These are phyloP conservation scores for Bolboschoenoplectus hybrid DNA, from an alignment of 202 grass and related monocot species.

Conservation along the genomic window DNA sequence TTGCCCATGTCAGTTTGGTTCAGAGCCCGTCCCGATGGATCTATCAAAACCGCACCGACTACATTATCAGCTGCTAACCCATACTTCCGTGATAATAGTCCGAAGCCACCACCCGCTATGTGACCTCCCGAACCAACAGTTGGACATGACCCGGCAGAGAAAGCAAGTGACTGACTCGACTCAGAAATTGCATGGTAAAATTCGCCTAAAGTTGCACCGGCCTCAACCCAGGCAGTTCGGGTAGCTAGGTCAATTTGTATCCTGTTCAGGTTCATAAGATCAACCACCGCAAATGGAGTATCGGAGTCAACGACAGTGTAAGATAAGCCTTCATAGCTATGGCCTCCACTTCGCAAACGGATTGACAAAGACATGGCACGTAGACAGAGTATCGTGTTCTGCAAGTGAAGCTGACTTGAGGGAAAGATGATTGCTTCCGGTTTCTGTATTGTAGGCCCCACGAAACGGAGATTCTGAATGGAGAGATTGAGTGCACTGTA, in stretches of 20 bases:
- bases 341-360: slow-evolving; percentile 56
- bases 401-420: slow-evolving; percentile 29
- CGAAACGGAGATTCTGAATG: slow-evolving; percentile 58
- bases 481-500: slow-evolving; percentile 47
- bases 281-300: slow-evolving; percentile 49
- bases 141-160: slow-evolving; percentile 54
- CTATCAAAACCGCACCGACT: slow-evolving; percentile 53
- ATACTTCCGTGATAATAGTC: slow-evolving; percentile 53
- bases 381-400: slow-evolving; percentile 25
- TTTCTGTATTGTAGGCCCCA: not conserved
- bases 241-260: slow-evolving; percentile 46
- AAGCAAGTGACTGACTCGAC: slow-evolving; percentile 39
- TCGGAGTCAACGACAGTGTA: slow-evolving; percentile 42
- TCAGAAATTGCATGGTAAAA: slow-evolving; percentile 59
- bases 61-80: slow-evolving; percentile 58
- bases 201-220: slow-evolving; percentile 61
- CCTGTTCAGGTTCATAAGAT: slow-evolving; percentile 50
- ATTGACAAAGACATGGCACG: slow-evolving; percentile 42
- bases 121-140: slow-evolving; percentile 70
- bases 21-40: slow-evolving; percentile 12
- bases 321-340: slow-evolving; percentile 63
- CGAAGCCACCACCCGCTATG: slow-evolving; percentile 61
- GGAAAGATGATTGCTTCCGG: slow-evolving; percentile 47
- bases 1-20: slow-evolving; percentile 45
- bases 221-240: slow-evolving; percentile 54